Percentiles rank a stretch among this genome's conserved stretches.
These are phyloP conservation scores for Carex scoparia DNA, from an alignment of 176 grass and related monocot genomes.

Conservation along the genomic window DNA sequence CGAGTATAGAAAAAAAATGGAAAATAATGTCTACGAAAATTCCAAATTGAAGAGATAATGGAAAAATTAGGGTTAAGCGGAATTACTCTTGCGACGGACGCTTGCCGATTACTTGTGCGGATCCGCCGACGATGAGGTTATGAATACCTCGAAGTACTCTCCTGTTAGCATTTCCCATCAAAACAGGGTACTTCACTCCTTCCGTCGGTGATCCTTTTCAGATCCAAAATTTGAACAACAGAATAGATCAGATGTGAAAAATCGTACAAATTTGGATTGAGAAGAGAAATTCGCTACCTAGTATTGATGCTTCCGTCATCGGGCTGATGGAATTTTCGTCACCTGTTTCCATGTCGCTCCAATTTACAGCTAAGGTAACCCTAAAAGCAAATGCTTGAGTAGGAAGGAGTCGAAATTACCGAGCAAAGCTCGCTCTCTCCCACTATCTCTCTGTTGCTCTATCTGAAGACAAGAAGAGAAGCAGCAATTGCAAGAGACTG, in stretches of 20 bases:
- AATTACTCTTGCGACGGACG: slow-evolving; percentile 35
- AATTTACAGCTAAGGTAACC: slow-evolving; percentile 4
- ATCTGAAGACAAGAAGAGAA: neutral
- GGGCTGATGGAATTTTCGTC: slow-evolving; percentile 20
- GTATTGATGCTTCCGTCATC: slow-evolving; percentile 20
- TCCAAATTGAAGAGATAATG: neutral
- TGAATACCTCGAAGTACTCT: slow-evolving; percentile 48
- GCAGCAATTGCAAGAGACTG: neutral
- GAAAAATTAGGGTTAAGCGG: neutral
- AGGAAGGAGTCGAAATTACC: neutral
- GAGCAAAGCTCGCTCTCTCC: neutral
- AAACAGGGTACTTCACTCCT: slow-evolving; percentile 38
- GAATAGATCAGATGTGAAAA: neutral
- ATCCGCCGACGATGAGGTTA: slow-evolving; percentile 33
- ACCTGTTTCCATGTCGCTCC: slow-evolving; percentile 42
- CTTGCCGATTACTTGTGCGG: slow-evolving; percentile 36
- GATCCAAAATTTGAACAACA: neutral
- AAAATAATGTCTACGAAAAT: neutral
- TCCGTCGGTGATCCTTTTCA: slow-evolving; percentile 42
- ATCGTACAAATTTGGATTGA: neutral
- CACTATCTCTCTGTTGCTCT: neutral
- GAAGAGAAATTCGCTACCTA: slow-evolving; percentile 14
- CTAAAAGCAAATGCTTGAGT: neutral
- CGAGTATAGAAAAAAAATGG: neutral
- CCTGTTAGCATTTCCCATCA: slow-evolving; percentile 34